Conservation (phyloP, 495 filamentous ascomycete genomes). For the Cairneyella variabilis region DNA sequence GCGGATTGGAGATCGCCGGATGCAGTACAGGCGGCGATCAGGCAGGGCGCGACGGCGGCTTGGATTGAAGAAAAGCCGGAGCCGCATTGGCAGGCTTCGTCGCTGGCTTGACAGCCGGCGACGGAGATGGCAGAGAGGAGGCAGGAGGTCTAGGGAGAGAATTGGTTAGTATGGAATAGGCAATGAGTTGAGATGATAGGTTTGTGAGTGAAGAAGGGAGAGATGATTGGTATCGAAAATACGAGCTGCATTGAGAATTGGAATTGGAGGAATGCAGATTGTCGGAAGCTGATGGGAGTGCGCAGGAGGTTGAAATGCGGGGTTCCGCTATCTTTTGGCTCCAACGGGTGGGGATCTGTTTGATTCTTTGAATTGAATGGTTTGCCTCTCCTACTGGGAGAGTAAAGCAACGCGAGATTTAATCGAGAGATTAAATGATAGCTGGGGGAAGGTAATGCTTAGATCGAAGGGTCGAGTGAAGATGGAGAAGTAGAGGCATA, state of each 20-base stretch:
- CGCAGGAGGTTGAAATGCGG: too few relatives aligned
- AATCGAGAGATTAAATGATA: background rate
- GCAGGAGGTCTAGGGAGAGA: background rate
- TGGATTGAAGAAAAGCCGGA: background rate
- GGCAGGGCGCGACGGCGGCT: background rate
- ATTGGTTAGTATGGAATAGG: background rate
- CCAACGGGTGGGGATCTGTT: too few relatives aligned
- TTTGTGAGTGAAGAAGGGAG: background rate
- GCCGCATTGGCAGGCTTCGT: background rate
- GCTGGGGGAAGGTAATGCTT: background rate
- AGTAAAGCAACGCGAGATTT: background rate
- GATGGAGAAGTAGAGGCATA: background rate
- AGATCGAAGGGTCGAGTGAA: background rate
- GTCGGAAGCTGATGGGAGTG: too few relatives aligned
- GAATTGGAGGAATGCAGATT: too few relatives aligned
- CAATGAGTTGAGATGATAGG: background rate
- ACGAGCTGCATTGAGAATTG: too few relatives aligned
- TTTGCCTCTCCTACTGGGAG: too few relatives aligned
- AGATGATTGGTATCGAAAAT: background rate
- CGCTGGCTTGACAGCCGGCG: background rate
- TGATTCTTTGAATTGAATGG: too few relatives aligned
- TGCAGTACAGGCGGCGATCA: background rate
- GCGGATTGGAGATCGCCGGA: background rate
- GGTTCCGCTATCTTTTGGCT: too few relatives aligned
- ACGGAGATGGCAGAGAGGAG: background rate